Conservation (phyloP, 2,329 filamentous ascomycete genomes). For the Emmonsia crescens region DNA sequence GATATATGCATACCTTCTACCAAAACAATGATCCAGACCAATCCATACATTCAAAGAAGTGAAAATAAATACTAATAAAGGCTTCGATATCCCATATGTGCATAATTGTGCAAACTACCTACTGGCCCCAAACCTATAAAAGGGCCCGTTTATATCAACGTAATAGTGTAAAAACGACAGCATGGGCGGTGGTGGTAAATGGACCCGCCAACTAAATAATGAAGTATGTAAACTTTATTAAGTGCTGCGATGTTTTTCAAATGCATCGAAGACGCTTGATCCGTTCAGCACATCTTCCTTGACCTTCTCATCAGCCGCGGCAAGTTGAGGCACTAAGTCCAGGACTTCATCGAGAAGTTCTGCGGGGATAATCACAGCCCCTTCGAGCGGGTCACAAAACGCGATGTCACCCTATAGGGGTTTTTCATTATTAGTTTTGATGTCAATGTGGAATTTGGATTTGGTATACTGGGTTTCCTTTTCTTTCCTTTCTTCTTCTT, state of each 20-base stretch:
- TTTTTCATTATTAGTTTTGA: background rate
- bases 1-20: background rate
- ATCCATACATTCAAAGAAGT: background rate
- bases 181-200: background rate
- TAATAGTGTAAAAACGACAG: background rate
- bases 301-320: slow-evolving; percentile 48
- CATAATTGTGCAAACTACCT: background rate
- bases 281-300: slow-evolving; percentile 54
- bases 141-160: background rate
- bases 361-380: slow-evolving; percentile 56
- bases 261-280: slow-evolving; percentile 54
- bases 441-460: background rate
- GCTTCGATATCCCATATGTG: background rate
- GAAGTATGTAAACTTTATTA: background rate
- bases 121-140: background rate
- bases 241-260: slow-evolving; percentile 43
- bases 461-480: no score
- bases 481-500: background rate
- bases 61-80: background rate
- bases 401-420: slow-evolving; percentile 54
- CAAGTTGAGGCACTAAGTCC: slow-evolving; percentile 46
- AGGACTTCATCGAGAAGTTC: slow-evolving; percentile 50
- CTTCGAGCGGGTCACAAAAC: slow-evolving; percentile 59
- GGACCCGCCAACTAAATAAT: background rate
- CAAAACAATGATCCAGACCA: background rate